A percentile compares a stretch with the other conserved stretches of the same genome.
Conservation (phyloP, 345 rosid genomes). For the Kernera saxatilis region DNA sequence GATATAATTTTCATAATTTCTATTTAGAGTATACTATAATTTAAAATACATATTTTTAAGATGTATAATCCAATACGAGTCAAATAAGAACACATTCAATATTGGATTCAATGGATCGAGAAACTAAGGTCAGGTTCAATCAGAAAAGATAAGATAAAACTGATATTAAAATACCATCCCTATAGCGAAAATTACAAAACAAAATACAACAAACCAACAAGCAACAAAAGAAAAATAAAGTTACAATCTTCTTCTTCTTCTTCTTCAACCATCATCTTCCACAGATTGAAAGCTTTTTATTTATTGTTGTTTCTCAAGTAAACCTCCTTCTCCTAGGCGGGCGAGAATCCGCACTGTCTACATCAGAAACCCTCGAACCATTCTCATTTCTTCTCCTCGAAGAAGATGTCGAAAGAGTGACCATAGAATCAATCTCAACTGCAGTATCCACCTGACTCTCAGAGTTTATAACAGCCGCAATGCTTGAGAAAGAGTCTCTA, state of each 20-base stretch:
- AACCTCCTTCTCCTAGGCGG: slow-evolving; percentile 75
- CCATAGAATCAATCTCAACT: slow-evolving; percentile 78
- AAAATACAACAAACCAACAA: slow-evolving; percentile 29
- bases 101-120: not conserved
- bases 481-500: slow-evolving; percentile 86
- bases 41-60: not conserved
- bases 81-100: not conserved
- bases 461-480: slow-evolving; percentile 81
- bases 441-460: slow-evolving; percentile 84
- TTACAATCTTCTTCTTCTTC: slow-evolving; percentile 19
- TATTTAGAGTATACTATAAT: too few relatives aligned
- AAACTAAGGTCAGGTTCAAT: not conserved
- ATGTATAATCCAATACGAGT: not conserved
- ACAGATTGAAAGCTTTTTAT: not conserved
- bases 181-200: slow-evolving; percentile 20
- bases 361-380: slow-evolving; percentile 64
- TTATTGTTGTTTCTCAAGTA: slow-evolving; percentile 31
- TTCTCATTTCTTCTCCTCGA: slow-evolving; percentile 69
- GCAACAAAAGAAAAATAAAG: slow-evolving; percentile 13
- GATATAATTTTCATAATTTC: too few relatives aligned
- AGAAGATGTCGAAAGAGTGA: slow-evolving; percentile 73
- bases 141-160: not conserved
- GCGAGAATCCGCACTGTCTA: slow-evolving; percentile 81
- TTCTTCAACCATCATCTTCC: slow-evolving; percentile 13
- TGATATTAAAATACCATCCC: slow-evolving; percentile 21